Base-by-base conservation (phyloP, 352 stramenopile genomes). In the Phytophthora rubi region DNA sequence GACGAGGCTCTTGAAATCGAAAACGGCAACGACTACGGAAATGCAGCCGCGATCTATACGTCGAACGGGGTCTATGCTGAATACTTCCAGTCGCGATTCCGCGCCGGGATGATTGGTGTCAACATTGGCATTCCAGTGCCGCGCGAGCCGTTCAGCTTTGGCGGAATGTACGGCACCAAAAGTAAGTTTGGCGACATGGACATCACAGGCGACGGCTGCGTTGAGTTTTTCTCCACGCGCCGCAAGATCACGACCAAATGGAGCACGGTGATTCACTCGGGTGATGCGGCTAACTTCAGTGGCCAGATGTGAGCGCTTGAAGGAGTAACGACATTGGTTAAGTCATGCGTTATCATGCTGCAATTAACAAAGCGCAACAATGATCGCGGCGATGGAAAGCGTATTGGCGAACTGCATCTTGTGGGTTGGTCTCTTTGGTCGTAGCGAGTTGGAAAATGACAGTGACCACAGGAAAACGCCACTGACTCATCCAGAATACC, bases 111-210 rank as follows among this genome's bases (percentile, higher is more conserved):
- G 95, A 93, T 99, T 62, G 97, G 97, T 13, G 86, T 99, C 42
- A 99, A 99, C 75, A 95, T 99, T 70, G 97, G 97, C 28, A 97
- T 99, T 44, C 93, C 96, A 3, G 96, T 98, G 21, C 96, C 97
- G 18, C 83, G 95, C 13, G 95, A 99, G 67, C 96, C 96, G 3
- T 99, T 99, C 79, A 97, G 91, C 33, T 99, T 99, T 75, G 97
- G 97, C 49, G 97, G 97, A 4, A 80, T 99, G 60, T 99, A 99
- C 76, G 97, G 96, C 37, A 99, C 97, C 12, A 89, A 91, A 67
- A 98, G 90, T 80, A 99, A 99, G 70, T 99, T 93, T 68, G 97
- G 97, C 39, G 95, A 99, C 70, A 98, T 98, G 87, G 97, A 99
- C 75, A 99, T 99, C 57, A 99, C 97, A 7, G 97, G 96, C 16